Evolutionary conservation across 108 stramenopile species (phyloP).

Genomic region (Cyclostephanos tholiformis): DNA sequence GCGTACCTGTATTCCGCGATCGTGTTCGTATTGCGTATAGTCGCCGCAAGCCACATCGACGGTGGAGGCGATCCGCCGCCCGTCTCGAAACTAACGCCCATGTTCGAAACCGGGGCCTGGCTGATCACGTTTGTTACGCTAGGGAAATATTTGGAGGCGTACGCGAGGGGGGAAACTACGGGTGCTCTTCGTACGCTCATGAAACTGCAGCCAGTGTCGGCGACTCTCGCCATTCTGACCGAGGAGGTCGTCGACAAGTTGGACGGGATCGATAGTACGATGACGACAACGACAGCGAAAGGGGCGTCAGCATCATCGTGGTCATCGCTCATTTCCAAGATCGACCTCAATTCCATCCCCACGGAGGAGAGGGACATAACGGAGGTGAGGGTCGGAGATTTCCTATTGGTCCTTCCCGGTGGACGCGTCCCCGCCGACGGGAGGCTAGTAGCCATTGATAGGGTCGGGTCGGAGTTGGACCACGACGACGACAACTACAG

Average conservation of each 20-base stretch:
- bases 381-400: slow-evolving; percentile 64
- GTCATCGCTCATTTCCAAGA: slow-evolving; percentile 12
- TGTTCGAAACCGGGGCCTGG: slow-evolving; percentile 96
- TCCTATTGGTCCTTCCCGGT: slow-evolving; percentile 74
- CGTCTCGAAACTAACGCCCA: slow-evolving; percentile 49
- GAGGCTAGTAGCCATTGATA: slow-evolving; percentile 49
- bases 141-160: slow-evolving; percentile 92
- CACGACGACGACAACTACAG: no score
- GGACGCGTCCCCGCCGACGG: slow-evolving; percentile 84
- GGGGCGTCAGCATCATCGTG: no score
- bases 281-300: no score
- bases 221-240: slow-evolving; percentile 40
- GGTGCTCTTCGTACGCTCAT: slow-evolving; percentile 87
- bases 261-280: slow-evolving; percentile 15
- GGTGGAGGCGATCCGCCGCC: no score
- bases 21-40: slow-evolving; percentile 42
- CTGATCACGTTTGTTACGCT: slow-evolving; percentile 95
- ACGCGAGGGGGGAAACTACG: slow-evolving; percentile 89
- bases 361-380: slow-evolving; percentile 60
- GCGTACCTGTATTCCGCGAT: slow-evolving; percentile 85
- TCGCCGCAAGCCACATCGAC: slow-evolving; percentile 15
- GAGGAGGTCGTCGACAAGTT: slow-evolving; percentile 28
- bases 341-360: slow-evolving; percentile 46
- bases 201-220: slow-evolving; percentile 77
- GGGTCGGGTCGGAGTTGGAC: slow-evolving; percentile 18